Percentiles rank a stretch among this genome's conserved stretches.
Evolutionary conservation across 257 asterid species (phyloP).

Genomic region (Solanum medicagineum): DNA sequence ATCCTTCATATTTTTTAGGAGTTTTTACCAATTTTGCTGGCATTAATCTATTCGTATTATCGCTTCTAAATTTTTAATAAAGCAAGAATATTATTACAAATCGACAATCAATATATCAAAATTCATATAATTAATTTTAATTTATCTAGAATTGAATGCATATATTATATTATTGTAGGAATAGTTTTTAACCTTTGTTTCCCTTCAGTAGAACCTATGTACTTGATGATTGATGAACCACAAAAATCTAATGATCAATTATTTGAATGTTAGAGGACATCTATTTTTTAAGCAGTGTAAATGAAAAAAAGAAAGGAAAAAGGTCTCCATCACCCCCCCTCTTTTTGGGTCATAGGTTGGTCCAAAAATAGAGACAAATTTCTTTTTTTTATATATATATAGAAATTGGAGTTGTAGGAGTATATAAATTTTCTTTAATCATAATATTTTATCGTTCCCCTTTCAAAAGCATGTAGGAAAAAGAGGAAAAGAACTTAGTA

Average conservation of each 20-base stretch:
- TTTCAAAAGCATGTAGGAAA: neutral
- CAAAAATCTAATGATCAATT: neutral
- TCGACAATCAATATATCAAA: neutral
- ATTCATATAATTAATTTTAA: neutral
- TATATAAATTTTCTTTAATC: neutral
- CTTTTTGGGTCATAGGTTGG: neutral
- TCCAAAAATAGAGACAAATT: neutral
- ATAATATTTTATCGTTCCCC: neutral
- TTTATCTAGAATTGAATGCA: neutral
- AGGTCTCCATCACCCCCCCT: neutral
- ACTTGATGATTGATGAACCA: neutral
- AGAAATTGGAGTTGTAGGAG: neutral
- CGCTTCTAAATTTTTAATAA: neutral
- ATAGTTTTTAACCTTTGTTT: neutral
- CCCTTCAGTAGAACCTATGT: neutral
- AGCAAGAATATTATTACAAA: neutral
- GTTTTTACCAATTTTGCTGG: neutral
- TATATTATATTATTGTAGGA: neutral
- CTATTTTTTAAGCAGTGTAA: neutral
- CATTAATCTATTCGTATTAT: neutral
- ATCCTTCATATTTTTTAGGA: neutral
- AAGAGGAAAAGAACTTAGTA: neutral
- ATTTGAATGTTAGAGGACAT: neutral
- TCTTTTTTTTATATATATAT: neutral
- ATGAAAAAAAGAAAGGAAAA: neutral